Percentiles rank a stretch among this genome's conserved stretches.
These are phyloP conservation scores for Begonia masoniana DNA, from an alignment of 306 rosid genomes.

Conservation along the genomic window DNA sequence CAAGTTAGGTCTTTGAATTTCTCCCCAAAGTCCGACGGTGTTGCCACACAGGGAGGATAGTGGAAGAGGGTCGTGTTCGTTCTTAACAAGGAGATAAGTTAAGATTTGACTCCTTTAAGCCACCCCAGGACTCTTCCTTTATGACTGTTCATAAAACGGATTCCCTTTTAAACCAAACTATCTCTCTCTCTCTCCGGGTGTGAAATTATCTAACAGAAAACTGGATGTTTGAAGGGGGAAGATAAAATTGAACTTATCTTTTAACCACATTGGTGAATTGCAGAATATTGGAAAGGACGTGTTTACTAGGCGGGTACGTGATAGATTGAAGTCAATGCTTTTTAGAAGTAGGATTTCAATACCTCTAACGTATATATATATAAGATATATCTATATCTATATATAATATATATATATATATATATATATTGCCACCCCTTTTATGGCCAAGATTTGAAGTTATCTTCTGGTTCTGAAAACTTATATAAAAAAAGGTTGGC, in stretches of 20 bases:
- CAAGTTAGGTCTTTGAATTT: too few relatives aligned
- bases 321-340: slow-evolving; percentile 1
- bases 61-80: slow-evolving; percentile 16
- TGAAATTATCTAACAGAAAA: not conserved
- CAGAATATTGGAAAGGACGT: slow-evolving; percentile 1
- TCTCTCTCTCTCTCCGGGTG: slow-evolving; percentile 5
- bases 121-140: slow-evolving; percentile 3
- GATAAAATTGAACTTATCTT: not conserved
- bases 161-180: slow-evolving; percentile 7
- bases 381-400: too few relatives aligned
- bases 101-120: slow-evolving; percentile 18
- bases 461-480: too few relatives aligned
- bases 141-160: not conserved
- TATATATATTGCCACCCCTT: too few relatives aligned
- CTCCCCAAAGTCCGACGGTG: slow-evolving; percentile 6
- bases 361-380: not conserved
- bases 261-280: slow-evolving; percentile 1
- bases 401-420: too few relatives aligned
- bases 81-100: slow-evolving; percentile 5
- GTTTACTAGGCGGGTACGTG: slow-evolving; percentile 5
- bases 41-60: slow-evolving; percentile 16
- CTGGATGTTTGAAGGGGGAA: not conserved
- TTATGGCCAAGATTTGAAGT: slow-evolving; percentile 16
- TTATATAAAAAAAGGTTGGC: too few relatives aligned
- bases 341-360: not conserved